A percentile compares a stretch with the other conserved stretches of the same genome.
These are phyloP conservation scores for Heritiera fomes DNA, from an alignment of 345 rosid species.

Conservation along the genomic window DNA sequence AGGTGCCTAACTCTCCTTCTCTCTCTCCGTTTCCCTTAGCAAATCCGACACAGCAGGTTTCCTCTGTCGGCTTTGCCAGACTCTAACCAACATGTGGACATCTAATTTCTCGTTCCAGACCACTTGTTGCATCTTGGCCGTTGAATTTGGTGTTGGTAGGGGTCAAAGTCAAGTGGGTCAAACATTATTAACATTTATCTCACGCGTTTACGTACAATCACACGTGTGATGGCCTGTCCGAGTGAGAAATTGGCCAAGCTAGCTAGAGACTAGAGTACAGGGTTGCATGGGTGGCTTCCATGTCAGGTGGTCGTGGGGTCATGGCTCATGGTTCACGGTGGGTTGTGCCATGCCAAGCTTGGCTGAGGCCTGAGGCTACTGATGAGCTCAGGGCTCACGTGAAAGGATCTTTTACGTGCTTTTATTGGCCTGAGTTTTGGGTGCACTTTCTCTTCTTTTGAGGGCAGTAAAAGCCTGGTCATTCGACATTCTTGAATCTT, in stretches of 20 bases:
- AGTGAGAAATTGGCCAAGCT: constrained; percentile 16
- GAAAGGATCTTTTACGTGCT: constrained; percentile 32
- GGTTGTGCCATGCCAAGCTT: not conserved
- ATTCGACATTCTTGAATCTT: not conserved
- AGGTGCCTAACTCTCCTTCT: not conserved
- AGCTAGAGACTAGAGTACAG: not conserved
- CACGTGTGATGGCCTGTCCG: constrained; percentile 34
- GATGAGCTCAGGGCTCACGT: constrained; percentile 37
- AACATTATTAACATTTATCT: not conserved
- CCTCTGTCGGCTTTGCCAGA: constrained; percentile 39
- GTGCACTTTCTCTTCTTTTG: constrained; percentile 47
- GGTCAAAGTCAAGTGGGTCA: constrained; percentile 19
- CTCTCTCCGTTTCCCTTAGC: not conserved
- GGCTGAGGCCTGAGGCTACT: constrained; percentile 7
- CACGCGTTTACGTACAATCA: constrained; percentile 29
- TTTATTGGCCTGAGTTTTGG: constrained; percentile 9
- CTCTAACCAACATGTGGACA: constrained; percentile 26
- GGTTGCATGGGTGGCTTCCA: not conserved
- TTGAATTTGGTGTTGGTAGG: not conserved
- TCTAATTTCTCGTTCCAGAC: constrained; percentile 22
- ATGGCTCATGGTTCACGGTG: constrained; percentile 9
- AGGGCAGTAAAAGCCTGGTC: constrained; percentile 8
- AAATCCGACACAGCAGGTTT: constrained; percentile 35
- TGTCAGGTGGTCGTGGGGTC: constrained; percentile 27
- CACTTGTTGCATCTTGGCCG: not conserved